These are phyloP conservation scores for Diutina sp. DNA, from an alignment of 1,139 yeast genomes.

Conservation along the genomic window DNA sequence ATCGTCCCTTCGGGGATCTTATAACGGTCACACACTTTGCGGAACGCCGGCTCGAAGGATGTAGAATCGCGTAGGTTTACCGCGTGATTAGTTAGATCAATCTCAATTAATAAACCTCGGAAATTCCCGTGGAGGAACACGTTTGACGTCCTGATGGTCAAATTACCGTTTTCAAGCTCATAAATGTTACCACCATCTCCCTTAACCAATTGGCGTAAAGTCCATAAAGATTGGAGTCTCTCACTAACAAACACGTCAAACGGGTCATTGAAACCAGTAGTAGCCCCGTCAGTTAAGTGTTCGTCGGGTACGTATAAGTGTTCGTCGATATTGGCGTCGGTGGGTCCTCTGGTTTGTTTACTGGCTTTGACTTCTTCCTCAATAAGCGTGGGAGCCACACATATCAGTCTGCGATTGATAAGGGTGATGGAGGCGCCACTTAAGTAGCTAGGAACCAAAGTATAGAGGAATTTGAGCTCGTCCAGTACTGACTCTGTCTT, in stretches of 20 bases:
- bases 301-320: slow-evolving; percentile 20
- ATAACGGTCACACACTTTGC: neutral
- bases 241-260: slow-evolving; percentile 36
- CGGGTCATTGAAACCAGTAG: slow-evolving; percentile 35
- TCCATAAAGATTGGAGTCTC: slow-evolving; percentile 64
- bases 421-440: slow-evolving; percentile 39
- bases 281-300: slow-evolving; percentile 31
- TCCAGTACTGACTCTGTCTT: slow-evolving; percentile 16
- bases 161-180: slow-evolving; percentile 33
- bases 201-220: slow-evolving; percentile 52
- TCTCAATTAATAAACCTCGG: neutral
- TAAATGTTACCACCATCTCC: slow-evolving; percentile 71
- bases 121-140: slow-evolving; percentile 64
- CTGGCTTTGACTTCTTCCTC: slow-evolving; percentile 11
- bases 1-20: neutral
- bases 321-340: slow-evolving; percentile 6
- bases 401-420: slow-evolving; percentile 33
- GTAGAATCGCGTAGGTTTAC: neutral
- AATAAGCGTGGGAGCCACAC: slow-evolving; percentile 28
- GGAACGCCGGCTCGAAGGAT: neutral
- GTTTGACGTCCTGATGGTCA: slow-evolving; percentile 49
- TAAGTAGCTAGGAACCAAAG: slow-evolving; percentile 42
- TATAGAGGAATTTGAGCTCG: slow-evolving; percentile 37
- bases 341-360: neutral
- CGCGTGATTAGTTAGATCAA: neutral